Evolutionary conservation across 2,329 filamentous ascomycete species (phyloP).

Genomic region (Cladosporium sp.): DNA sequence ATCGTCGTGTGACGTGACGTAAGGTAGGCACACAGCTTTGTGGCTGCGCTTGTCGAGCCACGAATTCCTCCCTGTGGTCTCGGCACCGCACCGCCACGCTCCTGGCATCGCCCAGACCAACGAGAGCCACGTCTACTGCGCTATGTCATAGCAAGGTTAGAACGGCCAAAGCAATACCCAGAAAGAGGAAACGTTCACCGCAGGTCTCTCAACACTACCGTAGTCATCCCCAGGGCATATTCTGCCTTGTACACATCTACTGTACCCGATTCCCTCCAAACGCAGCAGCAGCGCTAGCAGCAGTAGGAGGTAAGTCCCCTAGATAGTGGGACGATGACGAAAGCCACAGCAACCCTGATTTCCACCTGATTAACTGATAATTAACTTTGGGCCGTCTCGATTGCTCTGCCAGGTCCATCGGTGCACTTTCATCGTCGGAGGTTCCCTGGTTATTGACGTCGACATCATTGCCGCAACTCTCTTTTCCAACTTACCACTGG

Average conservation of each 20-base stretch:
- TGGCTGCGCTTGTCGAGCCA: neutral
- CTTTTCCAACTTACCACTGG: neutral
- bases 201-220: neutral
- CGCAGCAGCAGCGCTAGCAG: neutral
- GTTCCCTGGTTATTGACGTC: neutral
- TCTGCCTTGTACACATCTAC: neutral
- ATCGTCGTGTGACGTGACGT: neutral
- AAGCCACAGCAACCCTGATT: neutral
- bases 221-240: neutral
- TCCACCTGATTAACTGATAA: neutral
- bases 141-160: neutral
- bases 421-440: slow-evolving; percentile 1
- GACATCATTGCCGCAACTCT: slow-evolving; percentile 18
- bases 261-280: neutral
- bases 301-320: neutral
- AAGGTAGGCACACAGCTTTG: neutral
- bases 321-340: neutral
- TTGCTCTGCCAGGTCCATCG: neutral
- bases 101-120: neutral
- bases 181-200: neutral
- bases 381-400: slow-evolving; percentile 1
- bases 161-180: neutral
- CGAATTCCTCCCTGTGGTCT: neutral
- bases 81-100: neutral
- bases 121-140: neutral